Base-by-base conservation (phyloP, 1,284 basidiomycete genomes). In the Ganoderma leucocontextum region DNA sequence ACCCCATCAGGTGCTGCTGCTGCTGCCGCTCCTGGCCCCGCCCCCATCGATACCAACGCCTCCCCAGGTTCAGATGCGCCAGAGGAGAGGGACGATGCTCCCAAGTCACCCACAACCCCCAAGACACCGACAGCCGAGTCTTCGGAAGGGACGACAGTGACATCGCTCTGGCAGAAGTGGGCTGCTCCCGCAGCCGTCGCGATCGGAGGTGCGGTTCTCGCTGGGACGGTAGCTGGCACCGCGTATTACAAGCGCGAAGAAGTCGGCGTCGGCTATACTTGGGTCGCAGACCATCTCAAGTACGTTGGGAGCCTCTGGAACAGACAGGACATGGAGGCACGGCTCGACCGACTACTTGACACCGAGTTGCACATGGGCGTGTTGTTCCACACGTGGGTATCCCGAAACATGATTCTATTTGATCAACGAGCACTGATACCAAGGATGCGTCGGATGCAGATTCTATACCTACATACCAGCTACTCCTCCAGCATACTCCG, bases 281-380 rank as follows among this genome's bases (percentile, higher is more conserved):
- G 92, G 90, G 89, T 92, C 4, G 89, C 87, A 25, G 96, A 97
- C 72, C 97, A 99, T 79, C 89, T 98, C 87, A 92, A 92, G 75
- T 99, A 95, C 78, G 91, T 98, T 17, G 89, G 91, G 49, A 95
- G 88, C 71, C 82, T 98, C 13, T 98, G 96, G 96, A 92, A 97
- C 74, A 88, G 91, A 70, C 82, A 86, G 36, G 85, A 82, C 1
- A 81, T 96, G 77, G 84, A 85, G 62, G 80, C 78, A 65, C 86
- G 97, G 36, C 75, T 97, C 64, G 87, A 91, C 39, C 82, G 81
- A 29, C 78, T 97, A 52, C 80, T 92, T 62, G 82, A 85, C 53
- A 83, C 90, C 63, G 88, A 91, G 62, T 80, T 86, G 64, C 81
- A 87, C 63, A 81, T 89, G 70, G 91, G 90, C 0, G 85, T 96